Evolutionary conservation across 305 asterid species (phyloP).

Genomic region (Coffea humblotiana): DNA sequence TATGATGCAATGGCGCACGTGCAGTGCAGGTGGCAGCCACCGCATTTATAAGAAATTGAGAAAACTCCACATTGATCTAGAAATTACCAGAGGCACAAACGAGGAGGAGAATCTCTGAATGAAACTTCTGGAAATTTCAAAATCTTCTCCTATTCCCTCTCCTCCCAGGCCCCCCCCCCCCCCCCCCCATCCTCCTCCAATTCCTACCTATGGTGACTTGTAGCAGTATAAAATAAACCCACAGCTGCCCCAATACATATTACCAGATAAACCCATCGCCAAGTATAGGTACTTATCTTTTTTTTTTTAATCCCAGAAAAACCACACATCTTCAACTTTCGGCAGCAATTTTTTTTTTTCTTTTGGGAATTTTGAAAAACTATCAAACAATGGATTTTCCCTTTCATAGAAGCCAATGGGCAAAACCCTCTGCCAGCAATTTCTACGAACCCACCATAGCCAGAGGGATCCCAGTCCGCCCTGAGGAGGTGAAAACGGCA

Average conservation of each 20-base stretch:
- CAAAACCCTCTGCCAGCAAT: constrained; percentile 15
- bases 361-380: not conserved
- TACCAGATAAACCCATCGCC: too few relatives aligned
- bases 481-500: not conserved
- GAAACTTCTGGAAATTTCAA: constrained; percentile 43
- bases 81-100: not conserved
- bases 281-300: not conserved
- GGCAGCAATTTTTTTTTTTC: too few relatives aligned
- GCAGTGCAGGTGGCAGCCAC: not conserved
- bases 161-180: not conserved
- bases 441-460: constrained; percentile 12
- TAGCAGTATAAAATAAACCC: not conserved
- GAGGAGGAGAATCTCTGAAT: not conserved
- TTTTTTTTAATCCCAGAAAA: not conserved
- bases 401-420: constrained; percentile 35
- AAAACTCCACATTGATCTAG: constrained; percentile 1
- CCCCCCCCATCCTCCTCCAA: too few relatives aligned
- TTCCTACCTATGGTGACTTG: not conserved
- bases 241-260: not conserved
- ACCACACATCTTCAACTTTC: not conserved
- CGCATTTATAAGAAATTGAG: not conserved
- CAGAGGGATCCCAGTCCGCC: constrained; percentile 28
- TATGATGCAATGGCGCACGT: not conserved
- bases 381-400: constrained; percentile 37
- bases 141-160: not conserved